Conservation (phyloP, 2,329 filamentous ascomycete genomes). For the Cordyceps javanica region DNA sequence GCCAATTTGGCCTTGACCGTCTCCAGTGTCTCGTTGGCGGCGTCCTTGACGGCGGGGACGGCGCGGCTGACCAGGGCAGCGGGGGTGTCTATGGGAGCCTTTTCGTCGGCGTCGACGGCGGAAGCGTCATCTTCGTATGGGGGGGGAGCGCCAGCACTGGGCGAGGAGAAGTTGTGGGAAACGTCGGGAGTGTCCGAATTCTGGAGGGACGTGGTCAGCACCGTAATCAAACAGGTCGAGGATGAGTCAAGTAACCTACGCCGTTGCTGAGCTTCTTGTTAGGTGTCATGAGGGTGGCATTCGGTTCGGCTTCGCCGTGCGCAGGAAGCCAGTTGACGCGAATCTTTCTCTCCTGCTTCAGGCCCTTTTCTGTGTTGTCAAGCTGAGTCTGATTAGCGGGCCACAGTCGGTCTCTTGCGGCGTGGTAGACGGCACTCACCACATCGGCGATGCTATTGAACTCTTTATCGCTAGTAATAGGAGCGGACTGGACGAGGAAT, state of each 20-base stretch:
- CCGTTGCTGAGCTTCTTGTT: conserved; percentile 35
- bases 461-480: conserved; percentile 77
- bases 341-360: conserved; percentile 91
- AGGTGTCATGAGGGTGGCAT: conserved; percentile 30
- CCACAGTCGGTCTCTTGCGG: background rate
- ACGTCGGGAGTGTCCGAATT: conserved; percentile 38
- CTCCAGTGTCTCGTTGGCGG: conserved; percentile 38
- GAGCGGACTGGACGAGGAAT: conserved; percentile 90
- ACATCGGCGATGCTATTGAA: conserved; percentile 74
- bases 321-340: conserved; percentile 77
- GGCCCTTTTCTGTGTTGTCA: conserved; percentile 68
- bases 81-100: conserved; percentile 13
- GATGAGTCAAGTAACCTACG: conserved; percentile 26
- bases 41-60: conserved; percentile 43
- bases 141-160: conserved; percentile 30
- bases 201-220: conserved; percentile 18
- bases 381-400: conserved; percentile 49
- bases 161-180: conserved; percentile 40
- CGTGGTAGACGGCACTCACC: conserved; percentile 44
- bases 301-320: conserved; percentile 34
- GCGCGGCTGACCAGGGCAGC: conserved; percentile 26
- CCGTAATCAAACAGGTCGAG: background rate
- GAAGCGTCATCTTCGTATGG: conserved; percentile 30
- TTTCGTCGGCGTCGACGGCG: conserved; percentile 21
- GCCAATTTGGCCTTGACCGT: conserved; percentile 68